Conservation (phyloP, 2,329 filamentous ascomycete genomes). For the Sporothrix pseudoabietina region DNA sequence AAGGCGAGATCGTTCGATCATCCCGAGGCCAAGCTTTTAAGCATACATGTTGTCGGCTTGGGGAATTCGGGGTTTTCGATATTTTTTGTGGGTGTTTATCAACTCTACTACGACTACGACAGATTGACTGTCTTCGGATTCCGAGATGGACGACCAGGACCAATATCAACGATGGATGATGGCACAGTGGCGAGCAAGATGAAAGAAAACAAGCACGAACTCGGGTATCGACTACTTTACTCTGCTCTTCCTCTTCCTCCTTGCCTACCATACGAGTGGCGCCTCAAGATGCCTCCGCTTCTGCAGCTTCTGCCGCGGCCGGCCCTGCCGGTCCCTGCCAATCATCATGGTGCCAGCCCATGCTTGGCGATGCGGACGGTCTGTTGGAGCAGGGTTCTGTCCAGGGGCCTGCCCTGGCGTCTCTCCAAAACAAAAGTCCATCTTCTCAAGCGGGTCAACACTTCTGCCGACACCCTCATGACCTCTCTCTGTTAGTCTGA, state of each 20-base stretch:
- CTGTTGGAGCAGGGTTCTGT: neutral
- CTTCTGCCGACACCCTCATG: neutral
- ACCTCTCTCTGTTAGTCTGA: neutral
- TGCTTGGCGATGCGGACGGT: neutral
- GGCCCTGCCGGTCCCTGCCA: neutral
- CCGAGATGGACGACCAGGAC: neutral
- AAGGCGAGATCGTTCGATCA: neutral
- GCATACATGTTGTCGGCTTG: neutral
- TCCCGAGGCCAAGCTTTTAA: neutral
- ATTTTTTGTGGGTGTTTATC: neutral
- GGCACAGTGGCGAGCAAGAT: neutral
- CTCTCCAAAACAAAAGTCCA: neutral
- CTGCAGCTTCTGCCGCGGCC: constrained; percentile 1
- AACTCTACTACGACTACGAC: neutral
- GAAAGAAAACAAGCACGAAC: neutral
- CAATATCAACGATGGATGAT: neutral
- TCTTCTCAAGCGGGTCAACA: neutral
- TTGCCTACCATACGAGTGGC: neutral
- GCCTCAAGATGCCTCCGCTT: neutral
- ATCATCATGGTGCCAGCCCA: neutral
- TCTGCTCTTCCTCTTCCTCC: neutral
- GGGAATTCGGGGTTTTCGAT: neutral
- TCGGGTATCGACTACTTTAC: neutral
- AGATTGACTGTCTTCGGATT: neutral
- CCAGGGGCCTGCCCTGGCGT: neutral